These are phyloP conservation scores for Fraxinus sp. DNA, from an alignment of 305 asterid species.

Conservation along the genomic window DNA sequence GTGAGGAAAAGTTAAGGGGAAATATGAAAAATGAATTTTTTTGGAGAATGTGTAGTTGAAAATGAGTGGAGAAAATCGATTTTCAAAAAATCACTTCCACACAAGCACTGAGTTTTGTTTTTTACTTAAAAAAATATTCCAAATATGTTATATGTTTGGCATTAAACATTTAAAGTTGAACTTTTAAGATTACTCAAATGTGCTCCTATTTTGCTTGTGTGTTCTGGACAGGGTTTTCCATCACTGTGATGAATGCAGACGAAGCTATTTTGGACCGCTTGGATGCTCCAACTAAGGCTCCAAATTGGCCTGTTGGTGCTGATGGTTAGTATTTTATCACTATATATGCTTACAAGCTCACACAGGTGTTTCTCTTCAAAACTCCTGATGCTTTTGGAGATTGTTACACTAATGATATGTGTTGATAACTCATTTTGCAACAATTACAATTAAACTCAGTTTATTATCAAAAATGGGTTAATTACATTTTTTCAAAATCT, in stretches of 20 bases:
- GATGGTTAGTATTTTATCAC: constrained; percentile 59
- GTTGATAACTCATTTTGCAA: not conserved
- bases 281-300: constrained; percentile 97
- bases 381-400: constrained; percentile 3
- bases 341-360: constrained; percentile 13
- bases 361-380: not conserved
- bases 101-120: not conserved
- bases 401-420: constrained; percentile 2
- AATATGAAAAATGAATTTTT: too few relatives aligned
- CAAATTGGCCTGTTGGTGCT: constrained; percentile 92
- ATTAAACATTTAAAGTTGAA: not conserved
- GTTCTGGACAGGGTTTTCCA: constrained; percentile 71
- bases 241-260: constrained; percentile 88
- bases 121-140: not conserved
- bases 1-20: not conserved
- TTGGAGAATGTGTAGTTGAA: not conserved
- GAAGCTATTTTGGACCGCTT: constrained; percentile 59
- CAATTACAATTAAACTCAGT: constrained; percentile 1
- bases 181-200: not conserved
- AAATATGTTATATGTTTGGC: not conserved
- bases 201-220: constrained; percentile 15
- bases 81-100: not conserved
- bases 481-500: not conserved
- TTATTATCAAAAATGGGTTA: not conserved
- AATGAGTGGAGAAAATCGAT: not conserved